Evolutionary conservation across 148 eudicot genomes (phyloP).

Genomic region (Chenopodium suecicum): DNA sequence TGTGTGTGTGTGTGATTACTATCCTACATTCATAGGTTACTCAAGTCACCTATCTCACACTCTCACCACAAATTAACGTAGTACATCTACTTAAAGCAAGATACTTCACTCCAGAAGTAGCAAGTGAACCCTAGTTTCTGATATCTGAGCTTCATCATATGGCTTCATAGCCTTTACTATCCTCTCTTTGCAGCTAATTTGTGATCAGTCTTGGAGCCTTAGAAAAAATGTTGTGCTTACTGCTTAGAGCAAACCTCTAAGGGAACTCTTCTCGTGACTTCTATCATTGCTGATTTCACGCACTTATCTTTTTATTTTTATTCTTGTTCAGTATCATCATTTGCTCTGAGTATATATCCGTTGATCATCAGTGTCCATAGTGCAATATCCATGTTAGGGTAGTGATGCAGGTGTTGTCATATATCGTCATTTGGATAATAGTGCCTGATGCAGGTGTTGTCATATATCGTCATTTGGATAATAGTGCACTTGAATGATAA

Average conservation of each 20-base stretch:
- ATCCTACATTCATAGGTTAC: background rate
- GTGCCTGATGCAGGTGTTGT: background rate
- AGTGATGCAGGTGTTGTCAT: background rate
- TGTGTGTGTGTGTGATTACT: too few relatives aligned
- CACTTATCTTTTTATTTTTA: background rate
- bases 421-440: too few relatives aligned
- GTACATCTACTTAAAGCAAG: too few relatives aligned
- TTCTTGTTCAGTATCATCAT: background rate
- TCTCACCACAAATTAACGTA: too few relatives aligned
- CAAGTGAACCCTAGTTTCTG: too few relatives aligned
- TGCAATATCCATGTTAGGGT: too few relatives aligned
- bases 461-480: background rate
- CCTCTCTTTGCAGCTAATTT: too few relatives aligned
- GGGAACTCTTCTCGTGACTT: background rate
- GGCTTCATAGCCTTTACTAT: too few relatives aligned
- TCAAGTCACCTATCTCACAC: background rate
- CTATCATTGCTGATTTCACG: background rate
- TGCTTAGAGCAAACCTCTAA: background rate
- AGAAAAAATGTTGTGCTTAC: background rate
- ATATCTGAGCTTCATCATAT: too few relatives aligned
- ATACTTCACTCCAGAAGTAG: too few relatives aligned
- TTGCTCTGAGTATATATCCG: background rate
- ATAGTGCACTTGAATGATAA: background rate
- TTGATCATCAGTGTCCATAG: background rate
- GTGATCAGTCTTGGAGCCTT: background rate